Evolutionary conservation across 1,139 yeast genomes (phyloP).

Genomic region (Arxiozyma telluris): DNA sequence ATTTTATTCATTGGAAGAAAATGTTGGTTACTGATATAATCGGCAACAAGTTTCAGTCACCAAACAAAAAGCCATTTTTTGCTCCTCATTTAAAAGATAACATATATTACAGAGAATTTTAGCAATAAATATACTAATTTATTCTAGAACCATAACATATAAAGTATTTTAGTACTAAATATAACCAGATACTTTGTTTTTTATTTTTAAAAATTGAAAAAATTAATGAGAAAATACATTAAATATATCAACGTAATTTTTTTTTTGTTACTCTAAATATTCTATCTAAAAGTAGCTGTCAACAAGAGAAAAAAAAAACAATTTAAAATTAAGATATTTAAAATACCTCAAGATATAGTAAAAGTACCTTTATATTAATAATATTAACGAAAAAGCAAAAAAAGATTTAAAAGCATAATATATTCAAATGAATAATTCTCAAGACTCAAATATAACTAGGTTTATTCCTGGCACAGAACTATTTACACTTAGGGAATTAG

Average conservation of each 20-base stretch:
- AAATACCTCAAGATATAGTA: no score
- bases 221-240: no score
- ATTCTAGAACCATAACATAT: no score
- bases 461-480: constrained; percentile 12
- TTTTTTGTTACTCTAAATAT: neutral
- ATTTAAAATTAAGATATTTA: neutral
- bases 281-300: no score
- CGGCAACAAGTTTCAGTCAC: neutral
- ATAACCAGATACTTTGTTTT: no score
- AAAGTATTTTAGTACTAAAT: neutral
- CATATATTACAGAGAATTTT: no score
- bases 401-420: neutral
- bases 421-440: neutral
- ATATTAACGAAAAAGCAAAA: neutral
- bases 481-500: constrained; percentile 25
- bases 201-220: no score
- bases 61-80: neutral
- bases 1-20: no score
- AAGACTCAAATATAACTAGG: neutral
- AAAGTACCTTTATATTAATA: no score
- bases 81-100: neutral
- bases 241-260: no score
- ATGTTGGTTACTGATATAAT: neutral
- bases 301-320: no score
- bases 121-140: neutral